Evolutionary conservation across 768 basidiomycete species (phyloP).

Genomic region (Rhodocollybia butyracea): DNA sequence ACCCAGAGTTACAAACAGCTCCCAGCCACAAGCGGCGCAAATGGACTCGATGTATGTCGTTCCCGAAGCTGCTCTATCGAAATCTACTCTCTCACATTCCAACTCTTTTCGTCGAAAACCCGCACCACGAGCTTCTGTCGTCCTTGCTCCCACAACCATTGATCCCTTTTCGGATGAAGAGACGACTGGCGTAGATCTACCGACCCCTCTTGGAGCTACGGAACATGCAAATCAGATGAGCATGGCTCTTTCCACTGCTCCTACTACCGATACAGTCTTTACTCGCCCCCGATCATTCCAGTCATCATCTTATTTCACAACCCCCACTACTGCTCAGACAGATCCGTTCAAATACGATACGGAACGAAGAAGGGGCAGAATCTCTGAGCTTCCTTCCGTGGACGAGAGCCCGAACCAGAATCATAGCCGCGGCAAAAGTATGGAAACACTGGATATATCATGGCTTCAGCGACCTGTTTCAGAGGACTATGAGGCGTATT

Average conservation of each 20-base stretch:
- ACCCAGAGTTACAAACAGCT: conserved; percentile 24
- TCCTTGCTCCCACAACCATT: conserved; percentile 9
- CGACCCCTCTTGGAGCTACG: neutral
- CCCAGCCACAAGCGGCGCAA: conserved; percentile 18
- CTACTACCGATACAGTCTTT: neutral
- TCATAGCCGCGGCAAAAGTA: conserved; percentile 6
- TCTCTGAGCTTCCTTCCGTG: neutral
- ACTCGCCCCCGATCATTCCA: neutral
- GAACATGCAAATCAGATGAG: conserved; percentile 6
- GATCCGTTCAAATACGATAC: conserved; percentile 1
- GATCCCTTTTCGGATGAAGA: conserved; percentile 9
- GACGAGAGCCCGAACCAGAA: neutral
- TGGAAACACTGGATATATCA: conserved; percentile 14
- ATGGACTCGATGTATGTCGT: neutral
- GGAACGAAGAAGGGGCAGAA: neutral
- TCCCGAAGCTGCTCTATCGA: conserved; percentile 12
- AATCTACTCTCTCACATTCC: conserved; percentile 14
- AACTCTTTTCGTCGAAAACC: conserved; percentile 1
- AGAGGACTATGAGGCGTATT: conserved; percentile 10
- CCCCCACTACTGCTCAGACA: neutral
- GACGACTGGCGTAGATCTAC: neutral
- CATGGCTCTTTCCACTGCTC: neutral
- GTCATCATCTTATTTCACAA: neutral
- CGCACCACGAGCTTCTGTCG: conserved; percentile 1
- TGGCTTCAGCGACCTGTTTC: conserved; percentile 15